Percentiles rank a stretch among this genome's conserved stretches.
These are phyloP conservation scores for Monilinia fructicola DNA, from an alignment of 2,329 filamentous ascomycete genomes.

Conservation along the genomic window DNA sequence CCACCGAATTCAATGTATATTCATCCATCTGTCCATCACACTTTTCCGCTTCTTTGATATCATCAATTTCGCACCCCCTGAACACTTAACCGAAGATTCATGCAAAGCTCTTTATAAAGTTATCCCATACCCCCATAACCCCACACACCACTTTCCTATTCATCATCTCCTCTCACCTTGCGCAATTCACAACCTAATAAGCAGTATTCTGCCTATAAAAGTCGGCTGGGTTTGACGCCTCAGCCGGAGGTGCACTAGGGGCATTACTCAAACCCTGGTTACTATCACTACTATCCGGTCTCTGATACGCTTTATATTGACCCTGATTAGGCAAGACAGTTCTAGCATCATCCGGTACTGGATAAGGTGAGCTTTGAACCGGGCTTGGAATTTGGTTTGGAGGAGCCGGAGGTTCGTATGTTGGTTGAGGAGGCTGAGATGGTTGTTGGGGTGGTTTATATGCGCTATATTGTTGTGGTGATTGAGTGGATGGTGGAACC, in stretches of 20 bases:
- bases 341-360: slow-evolving; percentile 46
- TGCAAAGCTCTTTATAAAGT: not conserved
- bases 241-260: slow-evolving; percentile 48
- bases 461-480: slow-evolving; percentile 38
- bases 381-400: slow-evolving; percentile 34
- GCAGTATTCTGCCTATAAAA: slow-evolving; percentile 53
- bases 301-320: slow-evolving; percentile 59
- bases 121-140: not conserved
- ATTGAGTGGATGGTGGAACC: slow-evolving; percentile 28
- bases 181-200: slow-evolving; percentile 30
- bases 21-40: not conserved
- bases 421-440: slow-evolving; percentile 28
- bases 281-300: slow-evolving; percentile 35
- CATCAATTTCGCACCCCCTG: not conserved
- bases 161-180: not conserved
- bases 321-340: slow-evolving; percentile 49
- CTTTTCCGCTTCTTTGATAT: too few relatives aligned
- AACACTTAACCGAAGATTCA: not conserved
- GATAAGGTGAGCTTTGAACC: slow-evolving; percentile 33
- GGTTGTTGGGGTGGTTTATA: slow-evolving; percentile 36
- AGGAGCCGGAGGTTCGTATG: slow-evolving; percentile 38
- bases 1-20: not conserved
- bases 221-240: slow-evolving; percentile 43
- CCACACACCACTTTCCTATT: not conserved
- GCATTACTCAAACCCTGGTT: slow-evolving; percentile 39